Evolutionary conservation across 345 rosid genomes (phyloP).

Genomic region (Salix brachista): DNA sequence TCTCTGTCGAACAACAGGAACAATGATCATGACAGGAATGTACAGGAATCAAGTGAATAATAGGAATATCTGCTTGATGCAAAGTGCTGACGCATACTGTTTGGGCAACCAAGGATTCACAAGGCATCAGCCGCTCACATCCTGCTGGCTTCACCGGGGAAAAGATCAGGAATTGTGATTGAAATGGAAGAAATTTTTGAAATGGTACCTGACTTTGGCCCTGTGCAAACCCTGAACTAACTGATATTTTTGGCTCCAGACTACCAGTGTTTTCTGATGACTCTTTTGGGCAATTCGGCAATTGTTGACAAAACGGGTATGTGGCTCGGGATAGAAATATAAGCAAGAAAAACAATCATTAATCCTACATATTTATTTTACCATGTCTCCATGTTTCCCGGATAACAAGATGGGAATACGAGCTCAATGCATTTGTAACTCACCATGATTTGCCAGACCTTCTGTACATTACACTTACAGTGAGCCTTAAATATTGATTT

Average conservation of each 20-base stretch:
- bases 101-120: background rate
- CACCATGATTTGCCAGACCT: background rate
- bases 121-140: background rate
- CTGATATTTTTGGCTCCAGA: background rate
- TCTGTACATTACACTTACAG: background rate
- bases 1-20: background rate
- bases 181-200: background rate
- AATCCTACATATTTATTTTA: background rate
- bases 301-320: background rate
- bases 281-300: background rate
- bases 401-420: background rate
- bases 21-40: background rate
- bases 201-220: background rate
- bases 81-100: background rate
- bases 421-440: background rate
- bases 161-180: background rate
- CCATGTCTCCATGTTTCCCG: background rate
- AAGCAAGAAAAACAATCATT: background rate
- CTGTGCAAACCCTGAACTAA: background rate
- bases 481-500: background rate
- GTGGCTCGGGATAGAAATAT: background rate
- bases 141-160: background rate
- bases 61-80: background rate
- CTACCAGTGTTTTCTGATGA: background rate
- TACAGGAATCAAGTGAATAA: conserved; percentile 4